Evolutionary conservation across 306 rosid species (phyloP).

Genomic region (Dryas drummondii): DNA sequence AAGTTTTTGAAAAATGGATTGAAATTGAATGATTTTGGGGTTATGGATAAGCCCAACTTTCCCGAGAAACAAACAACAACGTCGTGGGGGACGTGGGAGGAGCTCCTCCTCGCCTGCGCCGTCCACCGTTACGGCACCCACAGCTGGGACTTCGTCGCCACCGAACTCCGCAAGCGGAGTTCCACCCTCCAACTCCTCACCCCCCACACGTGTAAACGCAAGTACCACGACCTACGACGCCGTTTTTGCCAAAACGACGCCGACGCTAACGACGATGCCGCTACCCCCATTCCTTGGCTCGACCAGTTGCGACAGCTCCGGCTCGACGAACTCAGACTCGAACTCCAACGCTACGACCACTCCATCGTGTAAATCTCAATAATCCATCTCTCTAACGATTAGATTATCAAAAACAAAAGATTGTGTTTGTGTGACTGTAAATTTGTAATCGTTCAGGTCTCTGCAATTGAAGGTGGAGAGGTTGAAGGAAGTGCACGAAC

Average conservation of each 20-base stretch:
- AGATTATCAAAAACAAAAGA: not conserved
- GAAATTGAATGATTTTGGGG: not conserved
- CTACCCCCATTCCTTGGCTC: constrained; percentile 18
- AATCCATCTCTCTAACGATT: not conserved
- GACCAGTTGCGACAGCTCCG: constrained; percentile 34
- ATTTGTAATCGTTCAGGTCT: constrained; percentile 18
- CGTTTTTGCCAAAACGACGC: constrained; percentile 21
- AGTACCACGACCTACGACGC: constrained; percentile 30
- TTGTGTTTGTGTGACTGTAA: not conserved
- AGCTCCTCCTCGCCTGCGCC: constrained; percentile 37
- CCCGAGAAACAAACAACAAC: constrained; percentile 26
- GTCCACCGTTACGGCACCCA: constrained; percentile 36
- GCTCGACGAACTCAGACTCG: constrained; percentile 35
- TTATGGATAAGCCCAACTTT: constrained; percentile 26
- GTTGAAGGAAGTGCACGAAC: constrained; percentile 23
- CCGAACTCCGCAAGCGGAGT: constrained; percentile 30
- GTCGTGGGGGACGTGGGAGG: constrained; percentile 37
- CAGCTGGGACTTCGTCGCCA: constrained; percentile 33
- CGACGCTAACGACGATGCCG: not conserved
- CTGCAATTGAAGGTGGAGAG: constrained; percentile 31
- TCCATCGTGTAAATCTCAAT: constrained; percentile 25
- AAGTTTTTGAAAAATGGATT: not conserved
- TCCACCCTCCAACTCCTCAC: constrained; percentile 22
- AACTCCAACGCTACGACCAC: constrained; percentile 29
- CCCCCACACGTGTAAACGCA: constrained; percentile 23